A percentile compares a stretch with the other conserved stretches of the same genome.
phyloP scores from a whole-genome alignment of 768 basidiomycete genomes.

The Sarcodon sp. region DNA sequence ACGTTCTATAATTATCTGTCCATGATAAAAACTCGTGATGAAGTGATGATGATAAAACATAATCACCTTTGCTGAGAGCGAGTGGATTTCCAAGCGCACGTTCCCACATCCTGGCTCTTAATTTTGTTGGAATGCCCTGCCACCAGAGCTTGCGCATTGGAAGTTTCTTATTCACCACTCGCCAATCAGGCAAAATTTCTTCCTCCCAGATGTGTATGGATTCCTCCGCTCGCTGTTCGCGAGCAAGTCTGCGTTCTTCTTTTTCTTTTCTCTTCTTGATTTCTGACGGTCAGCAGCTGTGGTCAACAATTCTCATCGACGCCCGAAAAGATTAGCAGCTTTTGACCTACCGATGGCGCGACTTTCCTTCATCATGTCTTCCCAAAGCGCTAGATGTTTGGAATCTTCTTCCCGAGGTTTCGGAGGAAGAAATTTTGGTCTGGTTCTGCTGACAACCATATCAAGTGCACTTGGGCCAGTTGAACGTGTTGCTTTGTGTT shows the following conservation, averaged over 20 bases:
- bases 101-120: slow-evolving; percentile 76
- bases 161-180: slow-evolving; percentile 52
- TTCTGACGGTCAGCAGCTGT: slow-evolving; percentile 25
- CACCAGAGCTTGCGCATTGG: slow-evolving; percentile 70
- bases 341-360: slow-evolving; percentile 52
- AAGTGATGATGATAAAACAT: slow-evolving; percentile 1
- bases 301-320: not conserved
- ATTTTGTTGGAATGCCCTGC: slow-evolving; percentile 75
- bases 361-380: slow-evolving; percentile 79
- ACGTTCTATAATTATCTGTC: slow-evolving; percentile 60
- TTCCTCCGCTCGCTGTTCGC: slow-evolving; percentile 59
- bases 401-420: slow-evolving; percentile 66
- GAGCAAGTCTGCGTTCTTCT: slow-evolving; percentile 45
- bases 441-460: slow-evolving; percentile 71
- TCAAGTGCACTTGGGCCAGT: slow-evolving; percentile 61
- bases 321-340: slow-evolving; percentile 1
- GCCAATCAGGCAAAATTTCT: slow-evolving; percentile 76
- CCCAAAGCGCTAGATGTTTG: slow-evolving; percentile 80
- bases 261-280: slow-evolving; percentile 55
- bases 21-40: not conserved
- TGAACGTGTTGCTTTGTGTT: slow-evolving; percentile 37
- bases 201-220: slow-evolving; percentile 67
- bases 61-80: slow-evolving; percentile 66
- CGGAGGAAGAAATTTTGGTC: slow-evolving; percentile 79
- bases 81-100: slow-evolving; percentile 75